Evolutionary conservation across 805 yeast species (phyloP).

Genomic region (Kazachstania psychrophila): DNA sequence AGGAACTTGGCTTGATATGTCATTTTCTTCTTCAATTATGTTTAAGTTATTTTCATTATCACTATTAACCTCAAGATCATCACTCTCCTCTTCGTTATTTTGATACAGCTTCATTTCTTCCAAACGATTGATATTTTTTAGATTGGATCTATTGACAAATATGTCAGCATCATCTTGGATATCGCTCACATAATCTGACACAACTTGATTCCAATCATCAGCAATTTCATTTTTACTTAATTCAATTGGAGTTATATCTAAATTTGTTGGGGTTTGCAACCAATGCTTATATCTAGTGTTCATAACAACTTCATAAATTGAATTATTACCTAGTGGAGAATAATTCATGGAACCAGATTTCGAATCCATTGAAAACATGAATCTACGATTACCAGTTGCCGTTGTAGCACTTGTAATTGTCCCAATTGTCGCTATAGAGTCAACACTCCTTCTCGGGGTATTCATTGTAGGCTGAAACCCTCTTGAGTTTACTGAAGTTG

Average conservation of each 20-base stretch:
- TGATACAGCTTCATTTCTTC: conserved; percentile 33
- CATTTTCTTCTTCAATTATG: conserved; percentile 14
- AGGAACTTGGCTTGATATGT: conserved; percentile 41
- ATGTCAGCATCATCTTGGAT: conserved; percentile 38
- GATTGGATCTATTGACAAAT: conserved; percentile 35
- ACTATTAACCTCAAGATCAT: conserved; percentile 8
- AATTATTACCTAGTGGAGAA: conserved; percentile 39
- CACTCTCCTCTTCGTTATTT: conserved; percentile 7
- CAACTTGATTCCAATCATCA: conserved; percentile 35
- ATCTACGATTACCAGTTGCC: conserved; percentile 6
- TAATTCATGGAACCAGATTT: conserved; percentile 26
- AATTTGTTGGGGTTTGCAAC: conserved; percentile 58
- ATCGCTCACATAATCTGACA: conserved; percentile 37
- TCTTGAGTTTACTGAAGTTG: not conserved
- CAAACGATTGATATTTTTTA: conserved; percentile 33
- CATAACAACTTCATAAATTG: conserved; percentile 64
- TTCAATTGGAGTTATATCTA: conserved; percentile 77
- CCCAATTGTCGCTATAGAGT: conserved; percentile 5
- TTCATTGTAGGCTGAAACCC: not conserved
- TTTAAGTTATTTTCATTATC: not conserved
- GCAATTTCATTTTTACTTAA: conserved; percentile 41
- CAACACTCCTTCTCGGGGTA: conserved; percentile 7
- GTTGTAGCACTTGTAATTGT: conserved; percentile 4
- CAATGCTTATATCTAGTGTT: conserved; percentile 30
- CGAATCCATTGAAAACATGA: conserved; percentile 6